Percentiles rank a stretch among this genome's conserved stretches.
Conservation (phyloP, 441 rosid genomes). For the Euphorbia corollata region DNA sequence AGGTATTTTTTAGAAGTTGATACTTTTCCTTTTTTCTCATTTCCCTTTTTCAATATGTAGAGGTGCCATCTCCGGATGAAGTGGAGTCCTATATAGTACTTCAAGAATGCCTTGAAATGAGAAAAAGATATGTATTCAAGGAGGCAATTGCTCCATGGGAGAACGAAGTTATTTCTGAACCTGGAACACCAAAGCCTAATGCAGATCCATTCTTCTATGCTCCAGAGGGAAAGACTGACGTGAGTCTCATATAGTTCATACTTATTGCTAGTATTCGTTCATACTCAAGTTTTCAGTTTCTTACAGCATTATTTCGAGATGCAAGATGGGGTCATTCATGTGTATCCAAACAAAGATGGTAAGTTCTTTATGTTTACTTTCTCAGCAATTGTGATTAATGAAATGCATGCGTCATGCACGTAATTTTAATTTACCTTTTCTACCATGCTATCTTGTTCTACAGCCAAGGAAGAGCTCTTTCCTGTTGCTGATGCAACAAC, state of each 20-base stretch:
- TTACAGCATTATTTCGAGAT: constrained; percentile 87
- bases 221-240: constrained; percentile 75
- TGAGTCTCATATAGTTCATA: constrained; percentile 25
- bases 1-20: background rate
- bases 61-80: constrained; percentile 82
- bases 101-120: constrained; percentile 89
- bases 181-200: constrained; percentile 94
- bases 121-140: constrained; percentile 67
- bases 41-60: constrained; percentile 31
- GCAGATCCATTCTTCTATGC: constrained; percentile 69
- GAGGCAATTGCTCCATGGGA: constrained; percentile 97
- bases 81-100: constrained; percentile 62
- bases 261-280: constrained; percentile 10
- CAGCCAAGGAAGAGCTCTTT: constrained; percentile 78
- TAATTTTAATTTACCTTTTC: background rate
- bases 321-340: constrained; percentile 94
- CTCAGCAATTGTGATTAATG: constrained; percentile 12
- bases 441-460: constrained; percentile 17
- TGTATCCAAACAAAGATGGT: constrained; percentile 73
- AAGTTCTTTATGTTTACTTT: constrained; percentile 21
- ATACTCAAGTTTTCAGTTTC: constrained; percentile 17
- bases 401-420: background rate
- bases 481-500: constrained; percentile 92
- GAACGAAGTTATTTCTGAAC: constrained; percentile 86
- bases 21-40: background rate